phyloP scores from a whole-genome alignment of 805 yeast species.

The Candida verbasci region DNA sequence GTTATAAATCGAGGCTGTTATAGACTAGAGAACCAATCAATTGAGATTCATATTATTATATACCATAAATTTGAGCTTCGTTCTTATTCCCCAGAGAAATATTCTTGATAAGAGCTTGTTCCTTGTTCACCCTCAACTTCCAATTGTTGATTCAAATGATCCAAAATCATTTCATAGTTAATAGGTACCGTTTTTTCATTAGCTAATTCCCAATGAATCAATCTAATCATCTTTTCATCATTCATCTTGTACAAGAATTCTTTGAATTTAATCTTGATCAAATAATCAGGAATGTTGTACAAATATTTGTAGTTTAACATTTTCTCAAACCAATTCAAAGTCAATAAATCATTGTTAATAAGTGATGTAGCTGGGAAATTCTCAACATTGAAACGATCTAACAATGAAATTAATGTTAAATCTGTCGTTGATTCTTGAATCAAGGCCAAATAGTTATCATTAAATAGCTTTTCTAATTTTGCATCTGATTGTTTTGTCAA shows the following conservation, averaged over 20 bases:
- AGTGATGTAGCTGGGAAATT: conserved; percentile 1
- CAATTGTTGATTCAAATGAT: conserved; percentile 2
- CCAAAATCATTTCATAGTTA: conserved; percentile 2
- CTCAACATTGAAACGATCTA: neutral
- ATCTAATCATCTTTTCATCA: conserved; percentile 2
- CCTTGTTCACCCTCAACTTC: conserved; percentile 3
- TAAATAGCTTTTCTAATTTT: neutral
- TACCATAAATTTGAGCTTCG: neutral
- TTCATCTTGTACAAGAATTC: neutral
- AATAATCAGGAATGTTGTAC: conserved; percentile 1
- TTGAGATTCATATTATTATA: neutral
- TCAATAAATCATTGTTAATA: neutral
- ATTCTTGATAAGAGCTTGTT: conserved; percentile 3
- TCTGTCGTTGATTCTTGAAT: conserved; percentile 1
- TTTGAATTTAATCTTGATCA: conserved; percentile 1
- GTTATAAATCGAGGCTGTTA: too few relatives aligned
- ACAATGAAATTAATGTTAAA: neutral
- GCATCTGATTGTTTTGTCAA: conserved; percentile 1
- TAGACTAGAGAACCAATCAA: too few relatives aligned
- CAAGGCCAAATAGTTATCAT: neutral
- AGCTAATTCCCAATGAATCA: neutral
- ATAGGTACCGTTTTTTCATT: neutral
- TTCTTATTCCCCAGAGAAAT: neutral
- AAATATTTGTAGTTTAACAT: conserved; percentile 3
- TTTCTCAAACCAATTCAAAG: conserved; percentile 3